These are phyloP conservation scores for Exophiala aquamarina DNA, from an alignment of 2,329 filamentous ascomycete genomes.

Conservation along the genomic window DNA sequence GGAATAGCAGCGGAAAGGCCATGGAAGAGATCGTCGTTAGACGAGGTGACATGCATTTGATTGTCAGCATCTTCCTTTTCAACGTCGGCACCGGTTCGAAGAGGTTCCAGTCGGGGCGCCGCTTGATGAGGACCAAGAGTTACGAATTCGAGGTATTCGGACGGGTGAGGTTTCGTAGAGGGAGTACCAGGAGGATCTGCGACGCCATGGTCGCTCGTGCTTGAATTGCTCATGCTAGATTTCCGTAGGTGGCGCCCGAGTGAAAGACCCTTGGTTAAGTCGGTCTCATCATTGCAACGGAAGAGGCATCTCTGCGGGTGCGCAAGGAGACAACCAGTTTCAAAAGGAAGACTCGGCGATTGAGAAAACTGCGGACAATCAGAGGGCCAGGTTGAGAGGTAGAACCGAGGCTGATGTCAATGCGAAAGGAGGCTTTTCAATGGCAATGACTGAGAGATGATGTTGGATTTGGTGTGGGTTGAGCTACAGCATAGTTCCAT, in stretches of 20 bases:
- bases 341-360: no score
- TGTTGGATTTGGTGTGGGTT: neutral
- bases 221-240: slow-evolving; percentile 18
- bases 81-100: slow-evolving; percentile 7
- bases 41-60: slow-evolving; percentile 15
- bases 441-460: no score
- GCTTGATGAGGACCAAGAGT: slow-evolving; percentile 5
- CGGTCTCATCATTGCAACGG: no score
- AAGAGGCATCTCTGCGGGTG: no score
- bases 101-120: slow-evolving; percentile 12
- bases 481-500: neutral
- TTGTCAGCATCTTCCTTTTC: slow-evolving; percentile 2
- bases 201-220: slow-evolving; percentile 8
- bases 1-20: slow-evolving; percentile 24
- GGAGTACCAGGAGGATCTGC: slow-evolving; percentile 8
- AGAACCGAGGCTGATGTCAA: no score
- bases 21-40: slow-evolving; percentile 26
- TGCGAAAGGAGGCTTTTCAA: no score
- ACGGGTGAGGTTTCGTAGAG: slow-evolving; percentile 22
- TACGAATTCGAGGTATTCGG: slow-evolving; percentile 25
- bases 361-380: no score
- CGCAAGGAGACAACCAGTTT: no score
- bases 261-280: neutral
- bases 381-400: no score
- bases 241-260: neutral